Evolutionary conservation across 2,329 filamentous ascomycete genomes (phyloP), one percentile per base, ranked within the genome.

Genomic region (Calonectria hawksworthii): DNA sequence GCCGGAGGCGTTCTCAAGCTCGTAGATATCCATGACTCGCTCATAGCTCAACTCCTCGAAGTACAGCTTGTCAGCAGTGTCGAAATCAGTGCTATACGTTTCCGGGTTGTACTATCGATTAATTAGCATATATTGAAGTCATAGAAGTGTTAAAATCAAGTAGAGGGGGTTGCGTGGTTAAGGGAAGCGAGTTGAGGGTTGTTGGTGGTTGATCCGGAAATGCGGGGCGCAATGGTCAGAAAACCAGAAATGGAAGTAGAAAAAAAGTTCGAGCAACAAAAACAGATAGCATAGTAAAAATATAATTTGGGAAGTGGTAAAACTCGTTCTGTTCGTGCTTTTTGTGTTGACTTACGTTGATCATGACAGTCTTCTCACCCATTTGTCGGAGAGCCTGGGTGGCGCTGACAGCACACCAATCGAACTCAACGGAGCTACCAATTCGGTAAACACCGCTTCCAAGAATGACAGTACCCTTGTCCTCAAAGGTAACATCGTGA

Each of bases 11-110:
- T 89, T 89, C 86, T 99, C 97, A 21, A 99, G 91, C 86, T 99
- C 97, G 85, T 98, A 98, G 78, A 99, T 99, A 85, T 99, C 97
- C 95, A 99, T 98, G 13, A 99, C 96, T 83, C 96, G 94, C 88
- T 99, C 97, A 84, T 98, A 99, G 86, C 94, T 97, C 70, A 99
- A 87, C 86, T 99, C 97, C 81, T 99, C 97, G 78, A 99, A 99
- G 87, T 99, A 99, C 7, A 99, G 91, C 82, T 93, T 95, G 81
- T 99, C 96, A 11, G 96, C 95, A 13, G 92, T 92, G 80, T 99
- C 97, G 83, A 94, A 96, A 85, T 99, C 97, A 0, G 96, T 98
- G 70, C 84, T 88, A 74, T 92, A 92, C 0, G 96, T 98, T 82
- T 98, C 95, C 0, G 95, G 95, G 81, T 97, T 96, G 81, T 92